A percentile compares a stretch with the other conserved stretches of the same genome.
These are phyloP conservation scores for Neurospora terricola DNA, from an alignment of 495 filamentous ascomycete genomes.

Conservation along the genomic window DNA sequence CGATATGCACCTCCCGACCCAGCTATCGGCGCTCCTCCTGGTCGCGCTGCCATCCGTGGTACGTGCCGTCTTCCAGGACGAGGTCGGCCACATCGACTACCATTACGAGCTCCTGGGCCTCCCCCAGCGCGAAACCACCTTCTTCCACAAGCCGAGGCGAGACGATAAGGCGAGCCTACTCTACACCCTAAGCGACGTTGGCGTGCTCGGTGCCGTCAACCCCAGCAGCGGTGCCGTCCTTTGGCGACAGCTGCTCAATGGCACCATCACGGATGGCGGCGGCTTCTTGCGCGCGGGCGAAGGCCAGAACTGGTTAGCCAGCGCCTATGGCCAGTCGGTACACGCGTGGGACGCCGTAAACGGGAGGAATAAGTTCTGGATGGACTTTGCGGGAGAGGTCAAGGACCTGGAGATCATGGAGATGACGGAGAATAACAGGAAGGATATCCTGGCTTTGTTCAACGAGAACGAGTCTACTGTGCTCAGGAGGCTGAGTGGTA, in stretches of 20 bases:
- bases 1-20: background rate
- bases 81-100: slow-evolving; percentile 87
- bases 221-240: slow-evolving; percentile 74
- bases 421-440: slow-evolving; percentile 51
- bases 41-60: slow-evolving; percentile 32
- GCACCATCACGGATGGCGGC: slow-evolving; percentile 24
- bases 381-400: slow-evolving; percentile 46
- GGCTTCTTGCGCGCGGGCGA: slow-evolving; percentile 63
- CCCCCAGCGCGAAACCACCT: slow-evolving; percentile 72
- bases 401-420: slow-evolving; percentile 74
- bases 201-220: slow-evolving; percentile 78
- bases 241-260: slow-evolving; percentile 66
- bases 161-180: slow-evolving; percentile 79
- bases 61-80: slow-evolving; percentile 73
- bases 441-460: slow-evolving; percentile 64
- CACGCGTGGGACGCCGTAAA: slow-evolving; percentile 76
- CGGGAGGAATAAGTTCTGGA: slow-evolving; percentile 69
- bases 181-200: slow-evolving; percentile 78
- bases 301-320: slow-evolving; percentile 61
- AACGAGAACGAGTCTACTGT: slow-evolving; percentile 45
- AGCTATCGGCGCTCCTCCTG: slow-evolving; percentile 14
- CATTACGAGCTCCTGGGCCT: slow-evolving; percentile 81
- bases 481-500: slow-evolving; percentile 60
- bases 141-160: slow-evolving; percentile 81
- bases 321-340: slow-evolving; percentile 55